Percentiles rank a stretch among this genome's conserved stretches.
These are phyloP conservation scores for Coffea humblotiana DNA, from an alignment of 305 asterid species.

Conservation along the genomic window DNA sequence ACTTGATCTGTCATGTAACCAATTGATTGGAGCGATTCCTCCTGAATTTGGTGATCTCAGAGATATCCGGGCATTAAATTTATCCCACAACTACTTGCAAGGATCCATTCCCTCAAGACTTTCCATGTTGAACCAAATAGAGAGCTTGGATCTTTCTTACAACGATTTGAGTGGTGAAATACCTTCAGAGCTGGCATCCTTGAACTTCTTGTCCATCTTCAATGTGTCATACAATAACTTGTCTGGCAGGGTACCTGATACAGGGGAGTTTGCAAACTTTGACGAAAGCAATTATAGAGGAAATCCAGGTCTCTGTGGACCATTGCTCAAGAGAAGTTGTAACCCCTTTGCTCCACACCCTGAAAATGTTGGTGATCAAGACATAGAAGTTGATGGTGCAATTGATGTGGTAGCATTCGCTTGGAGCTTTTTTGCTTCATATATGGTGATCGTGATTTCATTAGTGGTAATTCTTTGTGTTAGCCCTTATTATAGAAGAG, in stretches of 20 bases:
- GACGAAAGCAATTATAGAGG: conserved; percentile 19
- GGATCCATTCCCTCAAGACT: conserved; percentile 25
- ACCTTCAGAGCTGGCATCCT: conserved; percentile 9
- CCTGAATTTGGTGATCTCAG: conserved; percentile 17
- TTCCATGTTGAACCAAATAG: not conserved
- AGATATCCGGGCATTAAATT: conserved; percentile 21
- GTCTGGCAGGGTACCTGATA: conserved; percentile 10
- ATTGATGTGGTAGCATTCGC: not conserved
- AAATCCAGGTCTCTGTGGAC: conserved; percentile 20
- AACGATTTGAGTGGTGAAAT: conserved; percentile 17
- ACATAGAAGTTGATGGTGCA: too few species aligned
- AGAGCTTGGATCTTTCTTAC: conserved; percentile 32
- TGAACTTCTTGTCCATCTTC: not conserved
- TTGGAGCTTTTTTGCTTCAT: too few species aligned
- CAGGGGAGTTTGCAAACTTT: conserved; percentile 19
- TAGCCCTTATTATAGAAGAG: too few species aligned
- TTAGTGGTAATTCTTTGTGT: too few species aligned
- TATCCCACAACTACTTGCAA: conserved; percentile 26
- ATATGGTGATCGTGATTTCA: too few species aligned
- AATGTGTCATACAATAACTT: conserved; percentile 25
- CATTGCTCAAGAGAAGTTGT: not conserved
- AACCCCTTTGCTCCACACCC: too few species aligned
- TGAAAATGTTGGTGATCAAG: too few species aligned
- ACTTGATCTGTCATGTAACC: conserved; percentile 27
- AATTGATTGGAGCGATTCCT: conserved; percentile 19